Evolutionary conservation across 2,329 filamentous ascomycete species (phyloP), one percentile per base, ranked within the genome.

Genomic region (Neofusicoccum kwambonambiense): DNA sequence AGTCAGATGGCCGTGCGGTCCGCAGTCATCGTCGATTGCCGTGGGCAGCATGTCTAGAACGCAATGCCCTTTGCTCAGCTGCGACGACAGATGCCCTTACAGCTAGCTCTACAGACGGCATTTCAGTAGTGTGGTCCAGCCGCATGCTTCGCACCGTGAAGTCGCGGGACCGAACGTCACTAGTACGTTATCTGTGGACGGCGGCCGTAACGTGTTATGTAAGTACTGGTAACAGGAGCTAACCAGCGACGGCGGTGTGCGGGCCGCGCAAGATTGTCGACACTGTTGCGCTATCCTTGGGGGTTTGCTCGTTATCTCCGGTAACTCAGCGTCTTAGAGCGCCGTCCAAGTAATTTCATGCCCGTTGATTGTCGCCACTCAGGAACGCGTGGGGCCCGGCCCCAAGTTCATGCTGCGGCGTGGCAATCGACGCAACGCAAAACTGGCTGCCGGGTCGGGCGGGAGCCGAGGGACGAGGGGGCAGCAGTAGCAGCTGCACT

Each of bases 331-430:
- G 35, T 56, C 51, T 41, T 37, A 27, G 37, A 41, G 51, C 17
- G 31, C 22, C 11, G 41, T 27, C 12, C 17, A 17, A 22, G 17
- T 22, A 12, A 56, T 42, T 31, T 34, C 22, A 35, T 34, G 39
- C 52, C 39, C 3, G 15, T 34, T 44, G 19, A 27, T 12, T 39
- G 11, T 45, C 9, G 35, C 39, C 22, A 45, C 39, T 8, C 54
- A 45, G 54, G 54, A 58, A 58, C 54, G 39, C 54, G 39, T 37
- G 39, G 54, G 35, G 54, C 54, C 13, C 39, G 39, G 51, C 11
- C 7, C 13, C 12, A n/a, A n/a, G 19, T 11, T n/a, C 54, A 35
- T 45, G 54, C 54, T 58, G 39, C 39, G 39, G 54, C 44, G 19
- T 58, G 54, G 54, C 54, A 35, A 58, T 11, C 17, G 17, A 42